Evolutionary conservation across 371 early-diverging fungal genomes (phyloP), one percentile per base, ranked within the genome.

Genomic region (Blakeslea trispora): DNA sequence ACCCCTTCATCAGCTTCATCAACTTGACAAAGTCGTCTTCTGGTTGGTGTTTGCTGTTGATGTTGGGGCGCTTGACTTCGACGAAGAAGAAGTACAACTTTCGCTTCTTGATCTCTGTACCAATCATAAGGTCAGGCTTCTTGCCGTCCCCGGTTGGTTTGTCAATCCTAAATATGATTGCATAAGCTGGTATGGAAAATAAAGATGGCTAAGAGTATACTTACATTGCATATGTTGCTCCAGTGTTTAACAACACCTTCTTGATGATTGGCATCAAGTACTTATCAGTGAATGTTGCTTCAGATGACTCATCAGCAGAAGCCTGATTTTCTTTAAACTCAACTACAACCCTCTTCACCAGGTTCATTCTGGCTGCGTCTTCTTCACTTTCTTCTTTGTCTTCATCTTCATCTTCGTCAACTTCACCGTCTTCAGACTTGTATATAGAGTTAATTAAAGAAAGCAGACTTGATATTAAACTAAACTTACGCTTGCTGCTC

Each of bases 11-110:
- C 18, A 15, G 19, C 23, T 49, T 35, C 37, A 49, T 14, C 15
- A 49, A 19, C 14, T 34, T 49, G n/a, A 19, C 37, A 23, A 35
- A 34, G 11, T 49, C 50, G 28, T 49, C 50, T 19, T 49, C 50
- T 19, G 8, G 34, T 4, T 49, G 34, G 18, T 49, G 35, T 1
- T 21, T 35, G 50, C 50, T 49, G 8, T 5, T n/a, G 7, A 5
- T 49, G 17, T 35, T 18, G 6, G 50, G 50, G 9, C 50, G 8
- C 22, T 49, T 49, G 5, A 35, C 18, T 23, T 49, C 49, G 19
- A 49, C 35, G 37, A 21, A 45, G n/a, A 53, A 53, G 10, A 43
- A 43, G 19, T 37, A 45, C 1, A 53, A 1, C n/a, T 53, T 34
- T 0, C 40, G 37, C 24, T 50, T 48, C 1, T n/a, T 31, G 34